A percentile compares a stretch with the other conserved stretches of the same genome.
These are phyloP conservation scores for Yamadazyma philogaea DNA, from an alignment of 805 yeast genomes.

Conservation along the genomic window DNA sequence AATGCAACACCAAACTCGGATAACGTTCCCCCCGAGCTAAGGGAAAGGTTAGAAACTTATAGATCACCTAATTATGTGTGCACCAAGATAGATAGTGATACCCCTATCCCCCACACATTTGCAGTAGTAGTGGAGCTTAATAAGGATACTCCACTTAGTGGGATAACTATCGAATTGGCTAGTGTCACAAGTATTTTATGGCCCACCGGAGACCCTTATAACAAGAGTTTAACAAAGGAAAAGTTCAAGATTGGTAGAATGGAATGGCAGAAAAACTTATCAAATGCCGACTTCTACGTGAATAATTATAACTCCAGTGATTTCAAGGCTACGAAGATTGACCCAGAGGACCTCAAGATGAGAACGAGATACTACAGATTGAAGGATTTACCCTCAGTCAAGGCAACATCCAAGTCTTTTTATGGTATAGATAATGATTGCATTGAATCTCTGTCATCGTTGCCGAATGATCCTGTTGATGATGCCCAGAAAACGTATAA, in stretches of 20 bases:
- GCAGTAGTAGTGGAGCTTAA: constrained; percentile 48
- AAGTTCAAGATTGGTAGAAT: constrained; percentile 46
- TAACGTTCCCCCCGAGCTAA: constrained; percentile 13
- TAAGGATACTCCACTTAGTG: constrained; percentile 37
- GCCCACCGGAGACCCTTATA: constrained; percentile 53
- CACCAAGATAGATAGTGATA: constrained; percentile 35
- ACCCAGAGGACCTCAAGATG: constrained; percentile 44
- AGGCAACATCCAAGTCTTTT: constrained; percentile 7
- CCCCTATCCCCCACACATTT: constrained; percentile 50
- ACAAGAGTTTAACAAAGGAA: constrained; percentile 43
- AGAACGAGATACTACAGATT: constrained; percentile 33
- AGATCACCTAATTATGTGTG: constrained; percentile 36
- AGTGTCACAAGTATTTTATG: constrained; percentile 46
- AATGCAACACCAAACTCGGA: constrained; percentile 3
- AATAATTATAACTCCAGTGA: constrained; percentile 43
- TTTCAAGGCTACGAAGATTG: constrained; percentile 36
- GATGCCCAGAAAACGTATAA: constrained; percentile 26
- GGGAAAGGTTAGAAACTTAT: constrained; percentile 22
- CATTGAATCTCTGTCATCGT: constrained; percentile 5
- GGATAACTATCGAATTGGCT: constrained; percentile 40
- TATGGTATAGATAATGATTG: background rate
- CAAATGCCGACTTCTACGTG: constrained; percentile 45
- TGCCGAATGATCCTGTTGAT: background rate
- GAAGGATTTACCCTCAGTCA: constrained; percentile 15
- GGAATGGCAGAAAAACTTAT: constrained; percentile 43